Base-by-base conservation (phyloP, 2,329 filamentous ascomycete species). In the Fusarium sp. region DNA sequence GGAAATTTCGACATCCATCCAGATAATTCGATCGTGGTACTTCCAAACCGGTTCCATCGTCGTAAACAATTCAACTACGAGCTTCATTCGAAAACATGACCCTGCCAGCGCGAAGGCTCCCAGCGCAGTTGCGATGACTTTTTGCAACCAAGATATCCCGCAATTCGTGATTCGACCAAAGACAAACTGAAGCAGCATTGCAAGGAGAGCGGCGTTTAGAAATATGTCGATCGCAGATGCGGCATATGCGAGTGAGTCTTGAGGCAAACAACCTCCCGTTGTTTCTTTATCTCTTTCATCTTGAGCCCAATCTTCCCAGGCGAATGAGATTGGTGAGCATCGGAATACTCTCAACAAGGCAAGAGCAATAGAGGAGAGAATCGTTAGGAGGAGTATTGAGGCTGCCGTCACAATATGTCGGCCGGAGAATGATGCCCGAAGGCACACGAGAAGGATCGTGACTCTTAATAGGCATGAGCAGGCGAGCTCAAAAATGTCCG, bases 161-260 rank as follows among this genome's bases (percentile, higher is more conserved):
- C 77, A 77, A 13, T 84, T 63, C 11, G 79, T 75, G 13, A 85
- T 76, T 4, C 78, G 69, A 4, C 77, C 64, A 7, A 85, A 42
- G 78, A 79, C 6, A 81, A 65, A 41, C n/a, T 44, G 80, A 13
- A 86, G 69, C 1, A 85, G 79, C 7, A 86, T 71, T 4, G 75
- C 52, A 48, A 86, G 77, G 12, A 87, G 78, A 69, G 79, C 78
- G 33, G 80, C 59, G 66, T 86, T 85, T 26, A 84, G 79, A 5
- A 76, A 76, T n/a, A 84, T 83, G 64, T 85, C 84, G 46, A 86
- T 78, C 2, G 75, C 78, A 2, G 83, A 81, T 33, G 80, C 82
- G 23, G 79, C 73, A 72, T 83, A 83, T 31, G 81, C 79, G 16
- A 85, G 77, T 11, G 52, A 28, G 24, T 69, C 57, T n/a, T 71